Conservation (phyloP, 768 basidiomycete species). For the Naganishia randhawae region DNA sequence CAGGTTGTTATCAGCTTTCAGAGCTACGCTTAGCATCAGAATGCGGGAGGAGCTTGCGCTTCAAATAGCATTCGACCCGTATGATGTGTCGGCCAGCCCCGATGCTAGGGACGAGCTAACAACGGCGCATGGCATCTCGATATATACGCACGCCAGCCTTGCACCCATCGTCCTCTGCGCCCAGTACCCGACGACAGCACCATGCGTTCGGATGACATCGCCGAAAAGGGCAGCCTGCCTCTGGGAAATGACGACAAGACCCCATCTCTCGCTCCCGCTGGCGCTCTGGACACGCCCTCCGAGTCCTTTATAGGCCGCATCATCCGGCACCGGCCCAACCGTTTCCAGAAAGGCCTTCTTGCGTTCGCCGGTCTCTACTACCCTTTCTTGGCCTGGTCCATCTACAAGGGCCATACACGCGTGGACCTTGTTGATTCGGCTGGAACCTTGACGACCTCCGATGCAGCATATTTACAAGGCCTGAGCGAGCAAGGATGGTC, state of each 20-base stretch:
- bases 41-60: too few species aligned
- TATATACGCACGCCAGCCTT: too few species aligned
- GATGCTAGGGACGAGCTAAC: too few species aligned
- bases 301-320: neutral
- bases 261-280: neutral
- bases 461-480: neutral
- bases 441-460: neutral
- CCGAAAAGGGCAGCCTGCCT: conserved; percentile 5
- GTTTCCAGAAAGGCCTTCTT: neutral
- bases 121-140: too few species aligned
- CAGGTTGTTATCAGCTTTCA: too few species aligned
- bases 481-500: conserved; percentile 16
- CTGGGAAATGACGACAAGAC: neutral
- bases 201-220: neutral
- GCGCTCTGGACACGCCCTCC: neutral
- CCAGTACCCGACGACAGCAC: too few species aligned
- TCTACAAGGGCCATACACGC: neutral
- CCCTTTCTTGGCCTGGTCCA: neutral
- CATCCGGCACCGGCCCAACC: neutral
- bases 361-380: neutral
- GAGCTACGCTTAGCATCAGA: too few species aligned
- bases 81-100: neutral
- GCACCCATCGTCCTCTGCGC: too few species aligned
- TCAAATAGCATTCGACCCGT: neutral
- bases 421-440: neutral